Percentiles rank a stretch among this genome's conserved stretches.
Conservation (phyloP, 306 rosid genomes). For the Aeschynomene evenia region DNA sequence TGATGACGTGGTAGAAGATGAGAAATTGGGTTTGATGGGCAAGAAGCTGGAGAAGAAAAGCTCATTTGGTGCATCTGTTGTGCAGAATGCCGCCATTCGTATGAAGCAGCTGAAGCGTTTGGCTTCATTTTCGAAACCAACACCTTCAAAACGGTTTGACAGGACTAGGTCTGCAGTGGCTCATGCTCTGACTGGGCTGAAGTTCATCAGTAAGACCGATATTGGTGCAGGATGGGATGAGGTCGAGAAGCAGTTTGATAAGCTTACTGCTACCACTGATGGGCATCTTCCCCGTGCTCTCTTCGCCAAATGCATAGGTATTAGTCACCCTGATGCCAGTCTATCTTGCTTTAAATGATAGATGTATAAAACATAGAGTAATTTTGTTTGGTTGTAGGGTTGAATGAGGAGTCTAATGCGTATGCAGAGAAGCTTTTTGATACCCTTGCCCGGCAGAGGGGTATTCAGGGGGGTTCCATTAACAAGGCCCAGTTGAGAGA, state of each 20-base stretch:
- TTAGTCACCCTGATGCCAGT: not conserved
- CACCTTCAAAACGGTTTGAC: conserved; percentile 26
- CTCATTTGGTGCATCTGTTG: conserved; percentile 40
- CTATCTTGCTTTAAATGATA: not conserved
- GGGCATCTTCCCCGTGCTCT: conserved; percentile 54
- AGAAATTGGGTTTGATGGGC: conserved; percentile 31
- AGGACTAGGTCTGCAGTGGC: conserved; percentile 47
- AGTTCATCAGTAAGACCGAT: conserved; percentile 48
- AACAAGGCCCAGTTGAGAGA: conserved; percentile 57
- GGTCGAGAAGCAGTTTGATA: conserved; percentile 46
- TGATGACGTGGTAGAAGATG: conserved; percentile 23
- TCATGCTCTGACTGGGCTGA: conserved; percentile 56
- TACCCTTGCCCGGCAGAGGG: conserved; percentile 56
- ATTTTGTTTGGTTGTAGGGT: conserved; percentile 42
- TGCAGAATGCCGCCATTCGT: conserved; percentile 42
- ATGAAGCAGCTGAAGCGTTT: conserved; percentile 54
- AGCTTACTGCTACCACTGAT: conserved; percentile 47
- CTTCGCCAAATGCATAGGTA: conserved; percentile 67
- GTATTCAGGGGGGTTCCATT: conserved; percentile 44
- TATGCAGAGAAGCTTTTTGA: conserved; percentile 62
- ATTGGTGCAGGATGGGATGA: conserved; percentile 48
- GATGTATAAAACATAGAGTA: not conserved
- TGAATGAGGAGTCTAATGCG: conserved; percentile 52
- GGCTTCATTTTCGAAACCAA: conserved; percentile 45
- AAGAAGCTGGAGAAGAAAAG: conserved; percentile 37